phyloP scores from a whole-genome alignment of 371 early-diverging fungal species.

The Apophysomyces sp. region DNA sequence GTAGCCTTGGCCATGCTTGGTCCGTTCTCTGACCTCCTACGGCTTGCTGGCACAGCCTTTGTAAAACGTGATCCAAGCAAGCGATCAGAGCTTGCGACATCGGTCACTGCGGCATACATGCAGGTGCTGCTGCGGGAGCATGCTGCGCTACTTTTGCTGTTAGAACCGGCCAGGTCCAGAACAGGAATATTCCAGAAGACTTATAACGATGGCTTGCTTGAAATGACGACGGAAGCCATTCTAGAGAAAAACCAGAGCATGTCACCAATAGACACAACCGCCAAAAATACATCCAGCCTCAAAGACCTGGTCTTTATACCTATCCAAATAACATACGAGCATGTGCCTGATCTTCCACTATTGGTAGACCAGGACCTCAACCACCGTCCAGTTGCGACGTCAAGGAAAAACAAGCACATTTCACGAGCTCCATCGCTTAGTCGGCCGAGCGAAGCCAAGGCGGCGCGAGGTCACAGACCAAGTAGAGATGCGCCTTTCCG shows the following conservation, averaged over 20 bases:
- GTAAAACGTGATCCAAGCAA: slow-evolving; percentile 22
- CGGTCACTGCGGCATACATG: slow-evolving; percentile 27
- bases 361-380: slow-evolving; percentile 20
- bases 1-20: slow-evolving; percentile 26
- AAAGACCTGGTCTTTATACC: slow-evolving; percentile 28
- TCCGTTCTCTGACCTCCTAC: slow-evolving; percentile 26
- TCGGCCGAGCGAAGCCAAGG: slow-evolving; percentile 12
- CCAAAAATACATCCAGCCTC: not conserved
- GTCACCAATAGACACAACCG: not conserved
- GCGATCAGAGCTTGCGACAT: slow-evolving; percentile 20
- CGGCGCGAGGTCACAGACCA: slow-evolving; percentile 15
- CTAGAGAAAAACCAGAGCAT: slow-evolving; percentile 7
- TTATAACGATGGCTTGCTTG: slow-evolving; percentile 21
- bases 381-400: not conserved
- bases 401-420: not conserved
- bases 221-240: slow-evolving; percentile 13
- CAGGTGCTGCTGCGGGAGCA: slow-evolving; percentile 19
- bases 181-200: slow-evolving; percentile 20
- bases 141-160: slow-evolving; percentile 18
- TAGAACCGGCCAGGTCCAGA: slow-evolving; percentile 27
- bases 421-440: not conserved
- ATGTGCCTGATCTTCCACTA: slow-evolving; percentile 21
- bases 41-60: slow-evolving; percentile 28
- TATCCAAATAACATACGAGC: slow-evolving; percentile 27
- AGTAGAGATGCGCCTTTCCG: not conserved